Conservation (phyloP, 176 grass and related monocot genomes). For the Metroxylon sagu region DNA sequence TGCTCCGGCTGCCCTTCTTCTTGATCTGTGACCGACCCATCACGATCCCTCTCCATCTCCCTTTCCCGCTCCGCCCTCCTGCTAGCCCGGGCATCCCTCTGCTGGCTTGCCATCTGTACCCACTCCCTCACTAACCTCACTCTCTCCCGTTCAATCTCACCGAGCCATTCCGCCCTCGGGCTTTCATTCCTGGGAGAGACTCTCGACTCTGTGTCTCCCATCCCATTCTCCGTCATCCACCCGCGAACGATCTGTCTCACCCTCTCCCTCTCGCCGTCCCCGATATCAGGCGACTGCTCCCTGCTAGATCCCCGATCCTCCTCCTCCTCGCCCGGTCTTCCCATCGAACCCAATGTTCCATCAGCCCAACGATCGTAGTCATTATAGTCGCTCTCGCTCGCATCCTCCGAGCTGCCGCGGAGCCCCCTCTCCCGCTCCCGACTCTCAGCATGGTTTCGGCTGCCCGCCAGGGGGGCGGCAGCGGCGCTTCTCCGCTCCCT, state of each 20-base stretch:
- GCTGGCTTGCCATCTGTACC: slow-evolving; percentile 84
- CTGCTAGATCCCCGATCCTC: slow-evolving; percentile 21
- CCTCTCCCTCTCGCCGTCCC: too few species aligned
- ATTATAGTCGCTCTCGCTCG: too few species aligned
- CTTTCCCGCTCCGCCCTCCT: slow-evolving; percentile 34
- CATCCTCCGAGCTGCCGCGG: too few species aligned
- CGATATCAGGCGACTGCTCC: too few species aligned
- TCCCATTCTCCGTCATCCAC: too few species aligned
- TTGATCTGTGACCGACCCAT: neutral
- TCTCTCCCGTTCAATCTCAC: slow-evolving; percentile 79
- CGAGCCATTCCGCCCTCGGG: slow-evolving; percentile 40
- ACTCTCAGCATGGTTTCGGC: too few species aligned
- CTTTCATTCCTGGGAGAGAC: too few species aligned
- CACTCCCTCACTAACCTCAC: slow-evolving; percentile 85
- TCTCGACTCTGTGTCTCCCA: too few species aligned
- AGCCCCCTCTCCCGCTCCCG: too few species aligned
- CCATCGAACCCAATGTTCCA: neutral
- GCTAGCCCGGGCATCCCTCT: slow-evolving; percentile 31
- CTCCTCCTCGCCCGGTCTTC: neutral
- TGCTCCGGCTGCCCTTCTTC: slow-evolving; percentile 11
- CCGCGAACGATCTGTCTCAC: too few species aligned
- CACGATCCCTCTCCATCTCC: slow-evolving; percentile 32
- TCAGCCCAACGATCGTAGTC: neutral
- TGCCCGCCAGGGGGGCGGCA: too few species aligned
- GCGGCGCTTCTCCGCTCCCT: slow-evolving; percentile 4